phyloP scores from a whole-genome alignment of 2,329 filamentous ascomycete species.

The Diplodia sapinea region DNA sequence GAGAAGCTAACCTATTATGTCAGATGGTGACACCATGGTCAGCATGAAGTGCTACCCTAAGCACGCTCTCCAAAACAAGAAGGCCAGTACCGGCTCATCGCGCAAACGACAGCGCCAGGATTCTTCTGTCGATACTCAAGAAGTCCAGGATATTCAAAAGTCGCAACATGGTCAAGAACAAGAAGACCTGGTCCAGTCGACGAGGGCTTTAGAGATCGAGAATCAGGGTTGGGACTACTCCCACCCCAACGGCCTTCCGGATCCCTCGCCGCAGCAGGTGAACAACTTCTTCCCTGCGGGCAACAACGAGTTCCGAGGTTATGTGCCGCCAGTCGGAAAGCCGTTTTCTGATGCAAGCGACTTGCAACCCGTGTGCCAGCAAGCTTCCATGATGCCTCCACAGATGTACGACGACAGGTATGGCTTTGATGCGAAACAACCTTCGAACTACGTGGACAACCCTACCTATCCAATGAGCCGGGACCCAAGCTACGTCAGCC shows the following conservation, averaged over 20 bases:
- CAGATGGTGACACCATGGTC: constrained; percentile 24
- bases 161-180: constrained; percentile 1
- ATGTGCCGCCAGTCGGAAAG: neutral
- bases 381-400: constrained; percentile 26
- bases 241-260: constrained; percentile 18
- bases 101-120: constrained; percentile 27
- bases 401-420: constrained; percentile 27
- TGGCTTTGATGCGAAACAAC: constrained; percentile 23
- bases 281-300: constrained; percentile 15
- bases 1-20: constrained; percentile 5
- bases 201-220: constrained; percentile 23
- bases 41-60: constrained; percentile 29
- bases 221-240: constrained; percentile 18
- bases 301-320: constrained; percentile 8
- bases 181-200: constrained; percentile 23
- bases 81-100: neutral
- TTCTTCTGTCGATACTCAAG: constrained; percentile 20
- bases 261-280: constrained; percentile 6
- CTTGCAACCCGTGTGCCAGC: constrained; percentile 25
- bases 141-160: constrained; percentile 2
- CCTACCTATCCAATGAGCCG: constrained; percentile 28
- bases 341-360: constrained; percentile 2
- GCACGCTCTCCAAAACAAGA: constrained; percentile 29
- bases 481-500: constrained; percentile 28
- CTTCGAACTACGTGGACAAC: constrained; percentile 16